Conservation (phyloP, 345 rosid species). For the Eucalyptus globulus region DNA sequence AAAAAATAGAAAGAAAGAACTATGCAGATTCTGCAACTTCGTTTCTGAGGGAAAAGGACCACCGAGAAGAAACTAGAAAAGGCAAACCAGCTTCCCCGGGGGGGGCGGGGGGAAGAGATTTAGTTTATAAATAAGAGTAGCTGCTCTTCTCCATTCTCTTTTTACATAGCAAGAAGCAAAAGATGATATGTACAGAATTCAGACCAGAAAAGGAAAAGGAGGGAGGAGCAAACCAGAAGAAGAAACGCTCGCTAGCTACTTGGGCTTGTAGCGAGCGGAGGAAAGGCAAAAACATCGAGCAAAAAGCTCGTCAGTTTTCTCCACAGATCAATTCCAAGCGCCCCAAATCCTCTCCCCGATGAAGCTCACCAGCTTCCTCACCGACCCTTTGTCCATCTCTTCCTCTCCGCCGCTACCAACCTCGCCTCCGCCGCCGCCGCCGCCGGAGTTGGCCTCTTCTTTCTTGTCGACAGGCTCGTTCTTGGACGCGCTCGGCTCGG, state of each 20-base stretch:
- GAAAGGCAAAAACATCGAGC: not conserved
- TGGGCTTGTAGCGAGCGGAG: not conserved
- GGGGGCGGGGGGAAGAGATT: not conserved
- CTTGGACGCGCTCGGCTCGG: not conserved
- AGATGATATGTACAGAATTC: not conserved
- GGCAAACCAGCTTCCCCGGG: not conserved
- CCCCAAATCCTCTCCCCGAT: conserved; percentile 74
- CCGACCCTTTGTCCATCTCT: conserved; percentile 29
- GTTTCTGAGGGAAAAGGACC: not conserved
- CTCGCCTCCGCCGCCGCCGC: not conserved
- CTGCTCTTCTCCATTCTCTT: not conserved
- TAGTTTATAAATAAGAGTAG: not conserved
- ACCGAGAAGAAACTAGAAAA: not conserved
- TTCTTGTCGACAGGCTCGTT: not conserved
- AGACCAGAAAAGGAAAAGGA: not conserved
- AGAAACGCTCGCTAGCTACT: not conserved
- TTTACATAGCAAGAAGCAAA: not conserved
- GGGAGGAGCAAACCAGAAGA: not conserved
- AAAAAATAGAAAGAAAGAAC: not conserved
- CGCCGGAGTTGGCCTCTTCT: not conserved
- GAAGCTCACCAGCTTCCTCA: conserved; percentile 39
- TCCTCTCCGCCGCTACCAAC: not conserved
- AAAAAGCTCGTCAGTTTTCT: not conserved
- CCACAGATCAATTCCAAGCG: conserved; percentile 23
- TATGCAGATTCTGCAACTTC: not conserved